A percentile compares a stretch with the other conserved stretches of the same genome.
These are phyloP conservation scores for Calonectria henricotiae DNA, from an alignment of 2,329 filamentous ascomycete genomes.

Conservation along the genomic window DNA sequence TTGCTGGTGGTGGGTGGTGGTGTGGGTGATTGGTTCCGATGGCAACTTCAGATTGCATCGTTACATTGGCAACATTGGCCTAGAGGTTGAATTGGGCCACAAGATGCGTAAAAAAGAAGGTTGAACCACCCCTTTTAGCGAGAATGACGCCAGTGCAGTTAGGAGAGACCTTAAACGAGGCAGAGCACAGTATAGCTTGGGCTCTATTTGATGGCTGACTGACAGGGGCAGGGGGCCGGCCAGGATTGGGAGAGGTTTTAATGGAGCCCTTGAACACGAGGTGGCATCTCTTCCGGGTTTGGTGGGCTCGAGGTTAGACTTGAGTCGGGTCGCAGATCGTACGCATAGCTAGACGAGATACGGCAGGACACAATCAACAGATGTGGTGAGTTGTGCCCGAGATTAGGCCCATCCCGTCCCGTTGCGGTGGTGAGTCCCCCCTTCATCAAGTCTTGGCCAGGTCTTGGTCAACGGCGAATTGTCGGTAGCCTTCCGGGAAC, in stretches of 20 bases:
- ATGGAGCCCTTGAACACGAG: slow-evolving; percentile 31
- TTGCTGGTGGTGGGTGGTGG: neutral
- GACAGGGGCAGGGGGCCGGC: slow-evolving; percentile 26
- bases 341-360: slow-evolving; percentile 21
- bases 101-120: slow-evolving; percentile 26
- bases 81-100: neutral
- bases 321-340: slow-evolving; percentile 25
- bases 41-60: slow-evolving; percentile 12
- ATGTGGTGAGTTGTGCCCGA: slow-evolving; percentile 6
- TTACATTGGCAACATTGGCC: slow-evolving; percentile 24
- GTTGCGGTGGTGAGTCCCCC: neutral
- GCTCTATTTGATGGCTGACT: slow-evolving; percentile 23
- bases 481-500: neutral
- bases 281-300: slow-evolving; percentile 27
- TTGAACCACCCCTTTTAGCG: slow-evolving; percentile 29
- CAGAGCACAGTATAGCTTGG: slow-evolving; percentile 15
- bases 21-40: slow-evolving; percentile 3
- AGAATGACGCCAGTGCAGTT: slow-evolving; percentile 25
- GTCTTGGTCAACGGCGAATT: slow-evolving; percentile 13
- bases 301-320: slow-evolving; percentile 14
- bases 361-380: slow-evolving; percentile 16
- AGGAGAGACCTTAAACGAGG: slow-evolving; percentile 32
- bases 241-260: slow-evolving; percentile 15
- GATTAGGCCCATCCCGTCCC: neutral
- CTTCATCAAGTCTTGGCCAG: slow-evolving; percentile 6